Evolutionary conservation across 768 basidiomycete species (phyloP), one percentile per base, ranked within the genome.

Genomic region (Tulasnella sp.): DNA sequence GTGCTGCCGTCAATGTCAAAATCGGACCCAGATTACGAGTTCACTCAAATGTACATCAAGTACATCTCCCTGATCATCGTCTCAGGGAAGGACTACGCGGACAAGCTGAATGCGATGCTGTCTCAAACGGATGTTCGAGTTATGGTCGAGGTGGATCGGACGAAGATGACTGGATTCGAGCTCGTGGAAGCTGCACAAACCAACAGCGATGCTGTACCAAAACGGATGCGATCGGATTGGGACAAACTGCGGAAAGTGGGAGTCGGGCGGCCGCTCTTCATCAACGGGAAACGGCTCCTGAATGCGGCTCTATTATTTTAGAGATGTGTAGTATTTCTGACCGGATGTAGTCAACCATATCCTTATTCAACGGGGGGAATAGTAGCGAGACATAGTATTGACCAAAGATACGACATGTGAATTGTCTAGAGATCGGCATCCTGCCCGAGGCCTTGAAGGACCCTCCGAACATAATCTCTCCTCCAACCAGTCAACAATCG

Each of bases 221-320:
- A n/a, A 52, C 69, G 66, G 73, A 72, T 44, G 75, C 69, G 75
- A 76, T 63, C 77, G 77, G 37, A 76, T 74, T 59, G 75, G 80
- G 75, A 73, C 75, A 71, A 75, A 72, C 34, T 69, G 72, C 73
- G 75, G 75, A 72, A 75, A 63, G 72, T 75, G 74, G 52, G 36
- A 32, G 29, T 63, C 14, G 37, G 41, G 62, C 29, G 73, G 63
- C 59, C 69, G 17, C 79, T 94, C 78, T 90, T 89, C 82, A 83
- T 94, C 77, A 92, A 91, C 75, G 89, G 89, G 35, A 87, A 89
- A 78, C 86, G 90, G 67, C 79, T 94, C 77, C 79, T 89, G 72
- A 94, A 94, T 80, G 91, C 91, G 75, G 85, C 88, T 77, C 78
- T 93, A 77, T 77, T 90, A 78, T 78, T 87, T 75, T 90, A 83